Evolutionary conservation across 2,329 filamentous ascomycete species (phyloP), one percentile per base, ranked within the genome.

Genomic region (Monilinia fructigena): DNA sequence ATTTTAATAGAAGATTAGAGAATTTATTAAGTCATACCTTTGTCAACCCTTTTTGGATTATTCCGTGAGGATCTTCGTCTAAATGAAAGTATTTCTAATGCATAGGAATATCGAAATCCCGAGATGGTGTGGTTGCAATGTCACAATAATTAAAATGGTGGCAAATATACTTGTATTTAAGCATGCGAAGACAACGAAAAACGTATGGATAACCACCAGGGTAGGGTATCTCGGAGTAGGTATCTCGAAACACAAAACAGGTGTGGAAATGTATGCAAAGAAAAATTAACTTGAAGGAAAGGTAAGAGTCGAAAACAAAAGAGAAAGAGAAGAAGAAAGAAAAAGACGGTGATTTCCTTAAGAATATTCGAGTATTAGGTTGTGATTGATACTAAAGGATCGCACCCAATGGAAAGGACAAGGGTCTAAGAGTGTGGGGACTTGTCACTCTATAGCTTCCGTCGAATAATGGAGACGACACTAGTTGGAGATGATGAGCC

Each of bases 181-280:
- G 70, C 70, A 73, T 66, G 68, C 72, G 73, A 67, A 69, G 56
- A 62, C 63, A 52, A 48, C 54, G 55, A 59, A 67, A 67, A 70
- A 70, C 69, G 59, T 63, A 67, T 65, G 66, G 58, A 66, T 69
- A 67, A 73, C 73, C 72, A 53, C 73, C 72, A 73, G 73, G 71
- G 73, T 70, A 72, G 63, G 63, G 65, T 65, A 65, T 50, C 31
- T 63, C 48, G 54, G 48, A 42, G 40, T 42, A 18, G 62, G 31
- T 38, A 50, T 50, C 38, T 50, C 7, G 56, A 60, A 50, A 50
- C 35, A 26, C 58, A 40, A 61, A 58, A 42, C 18, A 38, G 58
- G n/a, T 67, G n/a, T 59, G 69, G 68, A 66, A 59, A 63, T 71
- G 56, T 28, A 63, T 65, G 56, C 38, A 66, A 35, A 23, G 45